Base-by-base conservation (phyloP, 352 stramenopile genomes). In the Phytophthora boehmeriae region DNA sequence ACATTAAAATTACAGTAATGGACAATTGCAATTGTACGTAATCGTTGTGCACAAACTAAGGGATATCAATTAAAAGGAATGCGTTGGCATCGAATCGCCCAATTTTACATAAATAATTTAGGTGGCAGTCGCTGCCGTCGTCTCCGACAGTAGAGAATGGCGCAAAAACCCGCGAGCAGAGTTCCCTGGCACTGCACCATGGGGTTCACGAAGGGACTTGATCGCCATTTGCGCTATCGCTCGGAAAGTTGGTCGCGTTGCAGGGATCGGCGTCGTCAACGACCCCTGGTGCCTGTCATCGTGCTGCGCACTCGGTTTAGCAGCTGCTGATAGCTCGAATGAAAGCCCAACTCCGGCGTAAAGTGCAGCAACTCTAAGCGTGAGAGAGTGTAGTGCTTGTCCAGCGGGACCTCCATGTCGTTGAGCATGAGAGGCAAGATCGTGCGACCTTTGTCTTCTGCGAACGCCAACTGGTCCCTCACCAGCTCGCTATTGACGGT, bases 401-500 rank as follows among this genome's bases (percentile, higher is more conserved):
- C 82, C 20, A 90, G 68, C 34, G 69, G 68, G 46, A 92, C 73
- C 53, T 90, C 83, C 68, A 89, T 72, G 45, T 89, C 77, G 57
- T 90, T 90, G 27, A 90, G 74, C 78, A 93, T 77, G 35, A 95
- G 75, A 1, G 83, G 83, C 51, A 94, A 47, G 52, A 94, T 92
- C 0, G 78, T 69, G 14, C 71, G 72, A n/a, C 80, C 80, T 57
- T 90, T 92, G 63, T 92, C 83, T 63, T 92, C 86, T 10, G 86
- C 86, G 49, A 93, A 92, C 51, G 83, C 84, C 19, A 93, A 66
- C 53, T 95, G 86, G 54, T 93, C 83, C 45, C 83, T 80, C 14
- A 95, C 74, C n/a, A 95, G 63, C 63, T 94, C 86, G 51, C 70
- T 90, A 49, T 67, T 64, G 41, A 73, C 68, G 4, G 77, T 90